A percentile compares a stretch with the other conserved stretches of the same genome.
Evolutionary conservation across 2,329 filamentous ascomycete genomes (phyloP).

Genomic region (Lachnum nothofagi): DNA sequence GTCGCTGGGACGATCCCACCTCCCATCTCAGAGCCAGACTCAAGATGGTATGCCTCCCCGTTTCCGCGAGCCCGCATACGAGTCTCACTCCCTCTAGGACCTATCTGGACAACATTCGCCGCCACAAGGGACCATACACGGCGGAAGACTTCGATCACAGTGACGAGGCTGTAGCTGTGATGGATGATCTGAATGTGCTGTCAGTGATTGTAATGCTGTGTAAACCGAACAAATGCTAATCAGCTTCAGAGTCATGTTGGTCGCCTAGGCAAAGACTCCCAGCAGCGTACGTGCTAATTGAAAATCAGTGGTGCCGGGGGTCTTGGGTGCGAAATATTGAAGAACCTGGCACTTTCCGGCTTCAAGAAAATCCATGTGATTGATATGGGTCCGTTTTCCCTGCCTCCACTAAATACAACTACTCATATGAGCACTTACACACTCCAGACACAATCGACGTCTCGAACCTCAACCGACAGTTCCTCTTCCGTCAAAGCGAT

Average conservation of each 20-base stretch:
- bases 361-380: constrained; percentile 98
- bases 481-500: constrained; percentile 86
- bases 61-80: background rate
- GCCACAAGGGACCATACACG: constrained; percentile 73
- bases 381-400: constrained; percentile 72
- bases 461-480: constrained; percentile 95
- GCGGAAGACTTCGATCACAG: constrained; percentile 50
- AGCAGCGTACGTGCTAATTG: constrained; percentile 15
- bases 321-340: constrained; percentile 91
- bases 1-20: constrained; percentile 17
- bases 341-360: constrained; percentile 89
- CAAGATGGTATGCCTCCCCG: constrained; percentile 22
- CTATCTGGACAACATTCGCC: constrained; percentile 76
- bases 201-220: constrained; percentile 34
- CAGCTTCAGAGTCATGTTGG: constrained; percentile 30
- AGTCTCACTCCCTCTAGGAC: constrained; percentile 50
- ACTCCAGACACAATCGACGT: constrained; percentile 93
- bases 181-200: constrained; percentile 71
- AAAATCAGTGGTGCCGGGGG: constrained; percentile 76
- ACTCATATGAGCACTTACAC: constrained; percentile 13
- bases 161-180: constrained; percentile 48
- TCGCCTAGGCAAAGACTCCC: constrained; percentile 13
- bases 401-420: background rate
- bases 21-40: background rate
- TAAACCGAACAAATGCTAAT: constrained; percentile 19